These are phyloP conservation scores for Kwoniella newhampshirensis DNA, from an alignment of 768 basidiomycete species.

Conservation along the genomic window DNA sequence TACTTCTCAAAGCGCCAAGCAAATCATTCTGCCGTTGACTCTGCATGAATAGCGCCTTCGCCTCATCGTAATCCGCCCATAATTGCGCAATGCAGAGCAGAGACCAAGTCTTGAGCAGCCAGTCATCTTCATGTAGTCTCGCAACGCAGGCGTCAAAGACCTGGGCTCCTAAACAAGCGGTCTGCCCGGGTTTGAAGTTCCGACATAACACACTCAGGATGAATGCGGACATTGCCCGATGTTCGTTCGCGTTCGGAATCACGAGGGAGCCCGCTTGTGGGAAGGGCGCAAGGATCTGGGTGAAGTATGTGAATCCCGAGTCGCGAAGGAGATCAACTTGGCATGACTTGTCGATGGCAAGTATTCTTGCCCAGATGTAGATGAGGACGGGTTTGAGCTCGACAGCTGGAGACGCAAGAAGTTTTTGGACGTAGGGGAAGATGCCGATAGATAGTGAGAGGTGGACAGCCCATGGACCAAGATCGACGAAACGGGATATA, in stretches of 20 bases:
- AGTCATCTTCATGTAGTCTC: conserved; percentile 83
- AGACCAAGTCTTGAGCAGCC: conserved; percentile 89
- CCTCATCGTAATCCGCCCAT: conserved; percentile 88
- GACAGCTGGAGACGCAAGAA: conserved; percentile 88
- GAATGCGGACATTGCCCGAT: conserved; percentile 98
- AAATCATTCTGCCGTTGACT: conserved; percentile 77
- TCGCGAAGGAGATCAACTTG: conserved; percentile 85
- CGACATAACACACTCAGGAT: conserved; percentile 85
- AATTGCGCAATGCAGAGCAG: conserved; percentile 89
- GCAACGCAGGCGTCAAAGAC: conserved; percentile 87
- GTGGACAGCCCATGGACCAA: conserved; percentile 98
- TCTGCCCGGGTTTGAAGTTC: conserved; percentile 84
- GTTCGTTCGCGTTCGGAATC: conserved; percentile 91
- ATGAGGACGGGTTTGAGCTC: conserved; percentile 97
- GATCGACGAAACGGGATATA: conserved; percentile 93
- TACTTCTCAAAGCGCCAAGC: conserved; percentile 73
- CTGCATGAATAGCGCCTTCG: conserved; percentile 74
- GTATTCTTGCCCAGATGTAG: conserved; percentile 97
- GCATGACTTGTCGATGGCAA: conserved; percentile 91
- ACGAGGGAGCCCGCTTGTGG: conserved; percentile 59
- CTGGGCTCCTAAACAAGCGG: conserved; percentile 67
- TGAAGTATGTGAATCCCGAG: conserved; percentile 58
- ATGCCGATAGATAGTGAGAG: conserved; percentile 94
- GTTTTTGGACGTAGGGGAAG: conserved; percentile 95
- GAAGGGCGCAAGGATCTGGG: conserved; percentile 50